Evolutionary conservation across 75 land plant genomes (phyloP).

Genomic region (Cryptomeria japonica): DNA sequence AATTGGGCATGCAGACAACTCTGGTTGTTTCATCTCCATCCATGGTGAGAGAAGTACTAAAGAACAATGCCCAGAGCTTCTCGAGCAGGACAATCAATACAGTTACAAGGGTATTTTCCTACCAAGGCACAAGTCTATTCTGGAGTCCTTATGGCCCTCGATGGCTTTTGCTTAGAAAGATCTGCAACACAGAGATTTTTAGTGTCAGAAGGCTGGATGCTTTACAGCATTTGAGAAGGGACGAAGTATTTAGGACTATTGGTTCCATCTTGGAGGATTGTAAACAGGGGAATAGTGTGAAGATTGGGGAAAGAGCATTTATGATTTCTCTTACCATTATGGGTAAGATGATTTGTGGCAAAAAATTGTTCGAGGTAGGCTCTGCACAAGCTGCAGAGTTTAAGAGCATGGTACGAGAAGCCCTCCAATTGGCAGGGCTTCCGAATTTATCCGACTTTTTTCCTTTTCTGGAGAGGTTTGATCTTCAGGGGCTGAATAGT

Average conservation of each 20-base stretch:
- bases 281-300: neutral
- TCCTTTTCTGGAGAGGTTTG: no score
- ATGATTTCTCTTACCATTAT: neutral
- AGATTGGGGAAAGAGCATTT: neutral
- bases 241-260: neutral
- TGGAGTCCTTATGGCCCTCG: neutral
- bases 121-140: neutral
- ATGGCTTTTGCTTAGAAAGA: conserved; percentile 9
- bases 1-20: no score
- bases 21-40: no score
- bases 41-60: no score
- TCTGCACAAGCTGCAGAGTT: conserved; percentile 8
- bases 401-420: conserved; percentile 1
- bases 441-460: no score
- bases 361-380: neutral
- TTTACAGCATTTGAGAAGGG: conserved; percentile 1
- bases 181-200: conserved; percentile 6
- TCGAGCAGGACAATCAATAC: neutral
- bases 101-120: neutral
- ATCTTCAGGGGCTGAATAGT: no score
- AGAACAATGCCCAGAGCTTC: neutral
- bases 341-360: neutral
- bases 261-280: neutral
- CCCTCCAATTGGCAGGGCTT: neutral
- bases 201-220: conserved; percentile 9